Base-by-base conservation (phyloP, 768 basidiomycete genomes). In the Suillus subalutaceus region DNA sequence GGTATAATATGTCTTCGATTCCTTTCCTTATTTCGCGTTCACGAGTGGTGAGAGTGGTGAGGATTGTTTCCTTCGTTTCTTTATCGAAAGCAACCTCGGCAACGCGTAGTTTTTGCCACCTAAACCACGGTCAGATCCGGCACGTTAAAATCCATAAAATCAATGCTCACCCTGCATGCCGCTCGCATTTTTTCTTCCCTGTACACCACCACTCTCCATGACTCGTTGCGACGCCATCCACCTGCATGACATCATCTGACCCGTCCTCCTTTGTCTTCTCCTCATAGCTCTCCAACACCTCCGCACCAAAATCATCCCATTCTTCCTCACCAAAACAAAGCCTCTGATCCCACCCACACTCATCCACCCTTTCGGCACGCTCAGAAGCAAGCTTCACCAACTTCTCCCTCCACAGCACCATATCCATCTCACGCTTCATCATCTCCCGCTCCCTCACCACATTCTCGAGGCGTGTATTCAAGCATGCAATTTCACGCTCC, bases 271-370 rank as follows among this genome's bases (percentile, higher is more conserved):
- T 80, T 37, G 73, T 72, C 53, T 81, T 81, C 15, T 75, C 79
- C 40, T 88, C 89, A 67, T 93, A 93, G 70, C 87, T 89, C 73
- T 93, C 89, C 71, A 92, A 70, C 32, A 89, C 90, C 18, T 84
- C 85, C 3, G 78, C 80, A 10, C 87, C 90, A 75, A 88, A 90
- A 59, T 90, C 90, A 44, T 79, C 83, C 82, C 88, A 93, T 73
- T 93, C 91, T 65, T 89, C 88, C 57, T 94, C 91, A n/a, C 90
- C 90, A 73, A 90, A 89, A 66, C 91, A 91, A 30, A 97, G 81
- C 38, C 95, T 83, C 71, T 90, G 88, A 75, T 97, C 95, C 89
- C 94, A 96, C 6, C 96, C 94, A 77, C 95, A 97, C 70, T 87
- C 86, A 20, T 86, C 85, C 18, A 87, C 73, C n/a, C 80, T 78